phyloP scores from a whole-genome alignment of 495 filamentous ascomycete species.

The Neurospora sp. region DNA sequence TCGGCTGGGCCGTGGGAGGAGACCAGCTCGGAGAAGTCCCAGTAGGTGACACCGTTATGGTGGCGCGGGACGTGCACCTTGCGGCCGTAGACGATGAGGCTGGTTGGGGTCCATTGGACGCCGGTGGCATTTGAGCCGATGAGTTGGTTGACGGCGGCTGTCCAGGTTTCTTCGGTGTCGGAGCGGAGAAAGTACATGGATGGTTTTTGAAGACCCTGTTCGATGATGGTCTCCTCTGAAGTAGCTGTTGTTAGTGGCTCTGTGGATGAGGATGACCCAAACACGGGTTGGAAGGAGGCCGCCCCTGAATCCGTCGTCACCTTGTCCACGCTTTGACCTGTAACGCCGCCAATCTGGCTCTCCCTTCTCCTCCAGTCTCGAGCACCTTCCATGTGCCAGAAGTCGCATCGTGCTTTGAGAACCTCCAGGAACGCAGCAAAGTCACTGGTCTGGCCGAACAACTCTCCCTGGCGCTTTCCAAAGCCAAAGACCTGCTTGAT shows the following conservation, averaged over 20 bases:
- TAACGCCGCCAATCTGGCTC: slow-evolving; percentile 10
- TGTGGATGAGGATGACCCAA: background rate
- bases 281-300: background rate
- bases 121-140: background rate
- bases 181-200: slow-evolving; percentile 22
- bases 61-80: slow-evolving; percentile 41
- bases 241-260: background rate
- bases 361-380: slow-evolving; percentile 55
- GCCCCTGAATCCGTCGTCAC: background rate
- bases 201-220: slow-evolving; percentile 8
- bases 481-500: slow-evolving; percentile 35
- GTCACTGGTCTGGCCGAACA: slow-evolving; percentile 47
- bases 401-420: slow-evolving; percentile 55
- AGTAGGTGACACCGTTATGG: slow-evolving; percentile 36
- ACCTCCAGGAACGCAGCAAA: slow-evolving; percentile 59
- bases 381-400: slow-evolving; percentile 60
- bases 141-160: background rate
- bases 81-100: slow-evolving; percentile 50
- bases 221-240: background rate
- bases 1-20: slow-evolving; percentile 55
- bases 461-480: slow-evolving; percentile 19
- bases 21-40: slow-evolving; percentile 53
- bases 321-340: background rate
- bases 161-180: slow-evolving; percentile 15
- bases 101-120: slow-evolving; percentile 34